Evolutionary conservation across 2,329 filamentous ascomycete species (phyloP).

Genomic region (Bipolaris gigantea): DNA sequence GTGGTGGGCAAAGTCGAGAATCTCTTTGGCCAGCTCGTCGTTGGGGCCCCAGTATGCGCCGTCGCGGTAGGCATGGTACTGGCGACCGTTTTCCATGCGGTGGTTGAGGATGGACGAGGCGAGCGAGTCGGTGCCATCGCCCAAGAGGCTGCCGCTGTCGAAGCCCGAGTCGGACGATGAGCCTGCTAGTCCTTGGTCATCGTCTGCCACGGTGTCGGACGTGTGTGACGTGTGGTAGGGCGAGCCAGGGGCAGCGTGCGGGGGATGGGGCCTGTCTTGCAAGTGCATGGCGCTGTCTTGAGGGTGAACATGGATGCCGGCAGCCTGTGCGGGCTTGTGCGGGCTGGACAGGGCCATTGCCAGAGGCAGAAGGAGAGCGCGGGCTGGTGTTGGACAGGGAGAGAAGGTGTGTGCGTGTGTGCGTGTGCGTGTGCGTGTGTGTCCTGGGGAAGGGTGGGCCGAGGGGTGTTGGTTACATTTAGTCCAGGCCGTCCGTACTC

Average conservation of each 20-base stretch:
- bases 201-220: not conserved
- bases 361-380: not conserved
- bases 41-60: conserved; percentile 48
- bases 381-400: not conserved
- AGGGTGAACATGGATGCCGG: conserved; percentile 18
- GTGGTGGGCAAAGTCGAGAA: conserved; percentile 50
- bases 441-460: not conserved
- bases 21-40: conserved; percentile 49
- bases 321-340: conserved; percentile 15
- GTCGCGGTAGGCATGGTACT: conserved; percentile 44
- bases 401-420: not conserved
- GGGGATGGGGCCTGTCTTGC: conserved; percentile 13
- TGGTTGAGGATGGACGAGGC: conserved; percentile 42
- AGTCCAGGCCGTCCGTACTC: not conserved
- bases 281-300: conserved; percentile 31
- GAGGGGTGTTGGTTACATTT: not conserved
- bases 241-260: conserved; percentile 2
- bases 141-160: conserved; percentile 42
- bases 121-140: conserved; percentile 42
- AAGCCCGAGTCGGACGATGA: conserved; percentile 40
- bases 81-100: conserved; percentile 44
- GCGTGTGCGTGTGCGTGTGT: not conserved
- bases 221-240: not conserved
- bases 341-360: conserved; percentile 17
- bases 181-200: conserved; percentile 15